Evolutionary conservation across 179 eudicot species (phyloP).

Genomic region (Silene vulgaris): DNA sequence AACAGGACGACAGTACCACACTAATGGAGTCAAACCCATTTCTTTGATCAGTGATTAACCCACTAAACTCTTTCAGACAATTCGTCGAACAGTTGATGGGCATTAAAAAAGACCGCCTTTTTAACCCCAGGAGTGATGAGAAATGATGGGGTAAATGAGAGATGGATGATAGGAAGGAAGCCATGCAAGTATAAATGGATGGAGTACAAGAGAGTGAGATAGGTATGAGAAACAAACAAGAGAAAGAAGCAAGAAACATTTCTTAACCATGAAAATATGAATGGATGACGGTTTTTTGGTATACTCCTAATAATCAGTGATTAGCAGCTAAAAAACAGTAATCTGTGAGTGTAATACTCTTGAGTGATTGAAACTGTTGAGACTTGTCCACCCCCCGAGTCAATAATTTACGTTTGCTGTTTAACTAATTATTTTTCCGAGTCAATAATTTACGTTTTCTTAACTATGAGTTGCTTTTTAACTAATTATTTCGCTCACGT

Average conservation of each 20-base stretch:
- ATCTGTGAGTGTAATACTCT: neutral
- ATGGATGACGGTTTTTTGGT: no score
- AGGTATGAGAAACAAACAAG: neutral
- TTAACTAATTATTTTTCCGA: no score
- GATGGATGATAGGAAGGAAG: neutral
- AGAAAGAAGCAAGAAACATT: neutral
- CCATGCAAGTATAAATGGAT: neutral
- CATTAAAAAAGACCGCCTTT: no score
- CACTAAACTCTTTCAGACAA: neutral
- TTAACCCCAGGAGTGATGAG: no score
- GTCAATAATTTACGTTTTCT: no score
- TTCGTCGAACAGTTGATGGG: constrained; percentile 2
- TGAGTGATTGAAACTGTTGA: neutral
- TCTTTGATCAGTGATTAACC: neutral
- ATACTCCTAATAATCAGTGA: no score
- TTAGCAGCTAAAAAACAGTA: no score
- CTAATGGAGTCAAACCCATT: constrained; percentile 44
- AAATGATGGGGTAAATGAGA: neutral
- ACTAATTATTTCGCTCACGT: no score
- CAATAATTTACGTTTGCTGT: no score
- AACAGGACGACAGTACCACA: constrained; percentile 53
- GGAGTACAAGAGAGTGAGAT: neutral
- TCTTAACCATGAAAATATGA: no score
- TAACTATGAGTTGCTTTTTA: no score
- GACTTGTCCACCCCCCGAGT: no score